phyloP scores from a whole-genome alignment of 1,284 basidiomycete genomes.

The Testicularia cyperi region DNA sequence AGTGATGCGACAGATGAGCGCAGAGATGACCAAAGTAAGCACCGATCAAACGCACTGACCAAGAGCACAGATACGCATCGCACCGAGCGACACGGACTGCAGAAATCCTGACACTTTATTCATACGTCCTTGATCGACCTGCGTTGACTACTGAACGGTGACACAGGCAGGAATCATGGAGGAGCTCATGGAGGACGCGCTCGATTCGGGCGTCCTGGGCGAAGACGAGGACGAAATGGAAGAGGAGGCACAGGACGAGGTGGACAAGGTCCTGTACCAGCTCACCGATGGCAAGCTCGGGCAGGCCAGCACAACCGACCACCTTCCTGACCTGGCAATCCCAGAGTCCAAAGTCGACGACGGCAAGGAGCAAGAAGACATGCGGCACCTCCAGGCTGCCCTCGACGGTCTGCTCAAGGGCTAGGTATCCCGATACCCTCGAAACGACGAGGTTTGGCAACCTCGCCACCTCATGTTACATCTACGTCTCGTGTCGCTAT shows the following conservation, averaged over 20 bases:
- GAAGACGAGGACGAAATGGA: constrained; percentile 88
- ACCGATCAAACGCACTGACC: too few species aligned
- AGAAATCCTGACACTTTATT: too few species aligned
- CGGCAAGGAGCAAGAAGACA: constrained; percentile 42
- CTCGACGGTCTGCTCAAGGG: constrained; percentile 55
- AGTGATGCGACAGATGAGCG: constrained; percentile 94
- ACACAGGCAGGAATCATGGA: constrained; percentile 62
- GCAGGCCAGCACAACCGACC: constrained; percentile 42
- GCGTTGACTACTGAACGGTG: too few species aligned
- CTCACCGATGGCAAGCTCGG: constrained; percentile 84
- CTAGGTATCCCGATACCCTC: constrained; percentile 2
- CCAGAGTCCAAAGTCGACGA: constrained; percentile 34
- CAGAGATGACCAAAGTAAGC: constrained; percentile 91
- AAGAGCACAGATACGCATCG: too few species aligned
- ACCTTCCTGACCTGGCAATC: constrained; percentile 42
- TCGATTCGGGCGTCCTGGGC: constrained; percentile 60
- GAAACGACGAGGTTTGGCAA: neutral
- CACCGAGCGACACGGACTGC: too few species aligned
- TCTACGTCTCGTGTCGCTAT: constrained; percentile 3
- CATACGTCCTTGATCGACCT: too few species aligned
- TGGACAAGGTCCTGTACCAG: constrained; percentile 94
- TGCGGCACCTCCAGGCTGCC: constrained; percentile 57
- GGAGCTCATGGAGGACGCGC: constrained; percentile 62
- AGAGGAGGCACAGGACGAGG: constrained; percentile 94
- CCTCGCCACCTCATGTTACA: neutral